phyloP scores from a whole-genome alignment of 371 early-diverging fungal species.

The Apophysomyces sp. region DNA sequence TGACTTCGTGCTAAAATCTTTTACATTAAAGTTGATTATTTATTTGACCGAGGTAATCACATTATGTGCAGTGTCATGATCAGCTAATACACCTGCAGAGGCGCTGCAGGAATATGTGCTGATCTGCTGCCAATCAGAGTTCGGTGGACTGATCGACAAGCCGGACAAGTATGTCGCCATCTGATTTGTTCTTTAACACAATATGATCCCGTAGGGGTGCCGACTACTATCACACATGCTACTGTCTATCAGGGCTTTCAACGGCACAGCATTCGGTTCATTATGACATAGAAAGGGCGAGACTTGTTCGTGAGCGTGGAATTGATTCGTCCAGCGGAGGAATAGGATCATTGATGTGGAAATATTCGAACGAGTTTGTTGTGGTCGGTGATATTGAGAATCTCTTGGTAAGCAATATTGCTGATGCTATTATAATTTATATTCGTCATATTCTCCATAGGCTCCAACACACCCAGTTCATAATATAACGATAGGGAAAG shows the following conservation, averaged over 20 bases:
- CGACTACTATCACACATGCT: slow-evolving; percentile 97
- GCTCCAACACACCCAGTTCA: slow-evolving; percentile 64
- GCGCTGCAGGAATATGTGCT: slow-evolving; percentile 87
- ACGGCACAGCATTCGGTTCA: slow-evolving; percentile 52
- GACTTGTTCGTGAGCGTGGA: slow-evolving; percentile 20
- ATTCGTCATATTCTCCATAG: slow-evolving; percentile 12
- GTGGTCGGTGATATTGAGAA: slow-evolving; percentile 58
- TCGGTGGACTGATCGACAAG: slow-evolving; percentile 91
- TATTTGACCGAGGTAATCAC: slow-evolving; percentile 58
- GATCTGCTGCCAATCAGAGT: slow-evolving; percentile 76
- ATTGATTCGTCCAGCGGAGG: slow-evolving; percentile 30
- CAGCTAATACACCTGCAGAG: slow-evolving; percentile 35
- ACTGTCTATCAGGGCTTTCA: slow-evolving; percentile 88
- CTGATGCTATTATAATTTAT: not conserved
- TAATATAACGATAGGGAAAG: slow-evolving; percentile 43
- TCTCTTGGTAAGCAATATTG: slow-evolving; percentile 41
- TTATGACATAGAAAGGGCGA: slow-evolving; percentile 21
- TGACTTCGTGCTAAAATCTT: not conserved
- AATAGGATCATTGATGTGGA: slow-evolving; percentile 40
- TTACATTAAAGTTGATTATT: slow-evolving; percentile 19
- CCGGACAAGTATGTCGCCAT: slow-evolving; percentile 70
- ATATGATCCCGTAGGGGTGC: slow-evolving; percentile 42
- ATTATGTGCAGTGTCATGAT: not conserved
- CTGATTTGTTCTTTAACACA: not conserved
- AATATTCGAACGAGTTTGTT: slow-evolving; percentile 29